Evolutionary conservation across 306 rosid genomes (phyloP).

Genomic region (Adenanthera pavonina): DNA sequence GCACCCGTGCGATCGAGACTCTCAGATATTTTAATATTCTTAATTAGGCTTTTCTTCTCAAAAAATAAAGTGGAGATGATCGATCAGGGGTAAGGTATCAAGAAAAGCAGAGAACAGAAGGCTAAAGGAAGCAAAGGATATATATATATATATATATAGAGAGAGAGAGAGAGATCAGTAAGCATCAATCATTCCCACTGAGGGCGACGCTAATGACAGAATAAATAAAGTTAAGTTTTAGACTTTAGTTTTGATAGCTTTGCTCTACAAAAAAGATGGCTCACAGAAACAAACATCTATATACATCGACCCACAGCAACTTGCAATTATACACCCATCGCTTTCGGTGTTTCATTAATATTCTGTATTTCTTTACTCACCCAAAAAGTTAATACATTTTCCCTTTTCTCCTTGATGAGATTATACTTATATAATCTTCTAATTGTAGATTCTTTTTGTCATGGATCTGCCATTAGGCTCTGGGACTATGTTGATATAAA

Average conservation of each 20-base stretch:
- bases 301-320: conserved; percentile 17
- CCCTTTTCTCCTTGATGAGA: too few species aligned
- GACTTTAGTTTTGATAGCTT: conserved; percentile 22
- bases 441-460: too few species aligned
- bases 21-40: conserved; percentile 16
- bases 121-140: too few species aligned
- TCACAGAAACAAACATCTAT: conserved; percentile 9
- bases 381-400: neutral
- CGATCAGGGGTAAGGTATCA: conserved; percentile 13
- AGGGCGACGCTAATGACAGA: conserved; percentile 43
- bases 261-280: conserved; percentile 4
- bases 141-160: too few species aligned
- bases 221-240: conserved; percentile 49
- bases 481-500: too few species aligned
- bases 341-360: conserved; percentile 37
- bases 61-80: conserved; percentile 34
- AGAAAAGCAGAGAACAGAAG: conserved; percentile 37
- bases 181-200: conserved; percentile 37
- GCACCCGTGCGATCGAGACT: conserved; percentile 58
- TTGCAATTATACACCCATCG: neutral
- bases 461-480: too few species aligned
- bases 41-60: neutral
- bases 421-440: too few species aligned
- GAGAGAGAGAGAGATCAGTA: neutral
- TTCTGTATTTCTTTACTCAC: neutral